Base-by-base conservation (phyloP, 345 rosid genomes). In the Populus deltoides region DNA sequence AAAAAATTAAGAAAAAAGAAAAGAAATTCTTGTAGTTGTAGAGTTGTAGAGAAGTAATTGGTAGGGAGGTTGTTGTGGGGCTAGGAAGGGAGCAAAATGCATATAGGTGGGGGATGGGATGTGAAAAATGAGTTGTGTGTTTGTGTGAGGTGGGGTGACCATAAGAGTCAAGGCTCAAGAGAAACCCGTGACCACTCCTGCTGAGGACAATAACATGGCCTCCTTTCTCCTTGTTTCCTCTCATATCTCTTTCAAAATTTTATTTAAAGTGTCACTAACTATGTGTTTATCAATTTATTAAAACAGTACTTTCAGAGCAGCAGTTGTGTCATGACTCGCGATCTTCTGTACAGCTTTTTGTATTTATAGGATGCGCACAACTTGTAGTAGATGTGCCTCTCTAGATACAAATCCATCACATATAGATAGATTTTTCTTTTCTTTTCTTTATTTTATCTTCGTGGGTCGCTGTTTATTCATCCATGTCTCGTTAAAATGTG, bases 101-200 rank as follows among this genome's bases (percentile, higher is more conserved):
- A 15, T 47, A 65, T 24, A 35, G 68, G 81, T 70, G 79, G 74
- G 78, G 73, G 66, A 74, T 76, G 68, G 62, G 77, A 35, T 49
- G 51, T 75, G 35, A 74, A 70, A 61, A 25, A 49, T 72, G 43
- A 73, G 70, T 75, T 45, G 80, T 63, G 16, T 49, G 49, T 10
- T 39, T 27, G 27, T 6, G 53, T 2, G 11, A 45, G 65, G 63
- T 68, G 41, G 39, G 24, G 12, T 57, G 41, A 65, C 65, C 36
- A 45, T 12, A 68, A 25, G 74, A 76, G 85, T 89, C 87, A 86
- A 86, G 74, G 31, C 71, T 80, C 79, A 80, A 71, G 29, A 29
- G 93, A 90, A 82, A 82, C 91, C 91, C 93, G 93, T 90, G 91
- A 90, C 79, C 84, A 75, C 53, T 66, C 70, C 74, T 74, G 79